Evolutionary conservation across 192 early-diverging fungal species (phyloP).

Genomic region (Chytriomyces confervae): DNA sequence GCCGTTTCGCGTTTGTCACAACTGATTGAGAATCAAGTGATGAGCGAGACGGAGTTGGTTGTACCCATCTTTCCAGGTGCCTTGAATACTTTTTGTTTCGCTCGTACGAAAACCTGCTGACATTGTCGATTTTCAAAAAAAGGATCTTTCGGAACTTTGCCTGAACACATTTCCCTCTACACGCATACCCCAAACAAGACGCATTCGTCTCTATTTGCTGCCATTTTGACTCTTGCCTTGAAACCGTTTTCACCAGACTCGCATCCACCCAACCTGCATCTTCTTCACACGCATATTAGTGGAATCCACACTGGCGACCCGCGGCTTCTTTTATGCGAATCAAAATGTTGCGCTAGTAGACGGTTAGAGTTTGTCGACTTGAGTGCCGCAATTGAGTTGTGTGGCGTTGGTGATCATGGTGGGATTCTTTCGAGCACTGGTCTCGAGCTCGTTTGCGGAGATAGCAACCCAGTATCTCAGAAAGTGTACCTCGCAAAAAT

Average conservation of each 20-base stretch:
- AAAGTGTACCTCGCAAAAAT: neutral
- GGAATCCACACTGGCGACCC: slow-evolving; percentile 25
- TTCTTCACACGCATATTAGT: slow-evolving; percentile 24
- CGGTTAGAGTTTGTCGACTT: neutral
- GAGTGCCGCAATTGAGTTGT: slow-evolving; percentile 4
- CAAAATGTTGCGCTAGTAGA: neutral
- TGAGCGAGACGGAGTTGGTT: neutral
- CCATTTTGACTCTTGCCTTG: slow-evolving; percentile 9
- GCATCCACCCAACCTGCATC: slow-evolving; percentile 5
- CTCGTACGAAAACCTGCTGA: neutral
- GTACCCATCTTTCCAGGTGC: slow-evolving; percentile 22
- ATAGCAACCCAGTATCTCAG: too few species aligned
- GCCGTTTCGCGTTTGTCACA: slow-evolving; percentile 1
- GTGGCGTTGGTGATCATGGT: slow-evolving; percentile 5
- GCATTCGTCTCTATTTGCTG: slow-evolving; percentile 21
- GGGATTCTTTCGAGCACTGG: neutral
- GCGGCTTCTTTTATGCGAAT: neutral
- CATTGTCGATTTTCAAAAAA: neutral
- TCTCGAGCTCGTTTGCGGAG: neutral
- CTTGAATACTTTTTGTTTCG: neutral
- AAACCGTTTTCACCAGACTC: neutral
- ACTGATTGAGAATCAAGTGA: neutral
- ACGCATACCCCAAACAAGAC: slow-evolving; percentile 1
- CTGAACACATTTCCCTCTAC: neutral
- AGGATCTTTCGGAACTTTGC: slow-evolving; percentile 19